Percentiles rank a stretch among this genome's conserved stretches.
Conservation (phyloP, 1,139 yeast species). For the Candida smagusa region DNA sequence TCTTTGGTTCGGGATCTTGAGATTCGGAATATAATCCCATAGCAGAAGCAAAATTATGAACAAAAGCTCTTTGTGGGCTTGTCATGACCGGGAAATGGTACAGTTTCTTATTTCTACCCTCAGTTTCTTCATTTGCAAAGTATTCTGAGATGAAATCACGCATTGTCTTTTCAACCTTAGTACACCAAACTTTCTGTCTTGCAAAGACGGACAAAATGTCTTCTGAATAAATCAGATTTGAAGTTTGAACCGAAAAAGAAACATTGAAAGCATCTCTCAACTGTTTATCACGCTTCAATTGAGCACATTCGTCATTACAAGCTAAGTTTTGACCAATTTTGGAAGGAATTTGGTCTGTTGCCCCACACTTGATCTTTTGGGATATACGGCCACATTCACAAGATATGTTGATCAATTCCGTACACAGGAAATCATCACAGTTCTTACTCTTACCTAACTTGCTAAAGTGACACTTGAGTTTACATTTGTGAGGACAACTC, state of each 20-base stretch:
- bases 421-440: conserved; percentile 43
- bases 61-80: conserved; percentile 62
- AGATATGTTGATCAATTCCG: conserved; percentile 43
- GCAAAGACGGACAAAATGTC: conserved; percentile 40
- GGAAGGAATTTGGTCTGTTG: conserved; percentile 28
- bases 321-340: conserved; percentile 36
- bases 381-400: conserved; percentile 67
- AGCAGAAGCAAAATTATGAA: conserved; percentile 63
- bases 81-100: conserved; percentile 74
- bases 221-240: conserved; percentile 39
- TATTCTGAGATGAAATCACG: conserved; percentile 44
- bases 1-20: conserved; percentile 76
- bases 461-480: conserved; percentile 61
- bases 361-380: conserved; percentile 51
- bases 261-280: conserved; percentile 62
- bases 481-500: conserved; percentile 66
- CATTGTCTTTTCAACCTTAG: conserved; percentile 53
- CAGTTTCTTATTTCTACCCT: conserved; percentile 16
- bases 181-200: conserved; percentile 63
- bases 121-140: conserved; percentile 14
- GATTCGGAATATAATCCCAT: conserved; percentile 65
- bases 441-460: conserved; percentile 29
- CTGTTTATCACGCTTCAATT: conserved; percentile 55
- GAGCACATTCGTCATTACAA: conserved; percentile 73
- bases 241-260: conserved; percentile 18